These are phyloP conservation scores for Oryza coarctata DNA, from an alignment of 176 grass and related monocot species.

Conservation along the genomic window DNA sequence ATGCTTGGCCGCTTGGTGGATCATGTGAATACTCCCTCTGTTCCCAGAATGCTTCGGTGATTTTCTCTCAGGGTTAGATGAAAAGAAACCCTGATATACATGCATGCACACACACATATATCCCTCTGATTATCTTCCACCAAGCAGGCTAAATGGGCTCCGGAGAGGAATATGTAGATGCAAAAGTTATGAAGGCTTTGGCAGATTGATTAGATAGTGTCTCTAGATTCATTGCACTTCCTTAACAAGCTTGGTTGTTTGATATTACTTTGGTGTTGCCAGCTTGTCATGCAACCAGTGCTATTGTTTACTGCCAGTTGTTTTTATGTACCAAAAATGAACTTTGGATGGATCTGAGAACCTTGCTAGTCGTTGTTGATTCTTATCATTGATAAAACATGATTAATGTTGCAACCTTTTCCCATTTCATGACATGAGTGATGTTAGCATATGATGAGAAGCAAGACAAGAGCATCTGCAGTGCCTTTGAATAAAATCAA, in stretches of 20 bases:
- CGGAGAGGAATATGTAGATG: conserved; percentile 1
- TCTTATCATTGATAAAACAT: background rate
- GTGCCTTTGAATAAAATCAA: background rate
- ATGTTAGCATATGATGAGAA: background rate
- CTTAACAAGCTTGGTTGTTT: background rate
- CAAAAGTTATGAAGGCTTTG: conserved; percentile 18
- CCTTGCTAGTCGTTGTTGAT: background rate
- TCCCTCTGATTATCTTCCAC: conserved; percentile 9
- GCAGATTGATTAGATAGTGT: background rate
- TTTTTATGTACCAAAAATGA: background rate
- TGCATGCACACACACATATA: background rate
- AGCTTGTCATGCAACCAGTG: background rate
- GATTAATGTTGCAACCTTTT: background rate
- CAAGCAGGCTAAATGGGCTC: background rate
- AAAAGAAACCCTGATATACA: background rate
- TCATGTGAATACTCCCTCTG: background rate
- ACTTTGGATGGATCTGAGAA: background rate
- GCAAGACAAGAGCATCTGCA: conserved; percentile 47
- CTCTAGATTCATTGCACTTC: background rate
- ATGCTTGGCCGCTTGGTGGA: background rate
- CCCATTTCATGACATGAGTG: background rate
- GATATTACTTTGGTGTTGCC: background rate
- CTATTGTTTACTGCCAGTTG: background rate
- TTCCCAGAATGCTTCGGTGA: background rate
- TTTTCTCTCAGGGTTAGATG: background rate